Percentiles rank a stretch among this genome's conserved stretches.
These are phyloP conservation scores for Cyberlindnera maclurae DNA, from an alignment of 805 yeast genomes.

Conservation along the genomic window DNA sequence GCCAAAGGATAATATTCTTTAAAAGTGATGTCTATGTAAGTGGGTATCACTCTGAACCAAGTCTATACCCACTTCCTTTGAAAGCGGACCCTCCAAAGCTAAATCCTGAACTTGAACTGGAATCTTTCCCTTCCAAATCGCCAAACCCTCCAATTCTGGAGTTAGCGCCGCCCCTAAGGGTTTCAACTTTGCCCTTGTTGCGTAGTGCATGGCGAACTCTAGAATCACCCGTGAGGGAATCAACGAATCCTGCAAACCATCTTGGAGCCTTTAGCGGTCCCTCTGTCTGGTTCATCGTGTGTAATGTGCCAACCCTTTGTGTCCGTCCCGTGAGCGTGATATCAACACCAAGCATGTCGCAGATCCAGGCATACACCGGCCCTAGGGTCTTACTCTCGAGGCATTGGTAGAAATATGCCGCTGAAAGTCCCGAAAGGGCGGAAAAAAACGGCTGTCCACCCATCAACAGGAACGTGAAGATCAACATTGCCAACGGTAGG, in stretches of 20 bases:
- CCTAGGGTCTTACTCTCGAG: slow-evolving; percentile 47
- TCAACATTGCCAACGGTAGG: slow-evolving; percentile 42
- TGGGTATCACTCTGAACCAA: slow-evolving; percentile 25
- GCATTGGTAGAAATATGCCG: slow-evolving; percentile 56
- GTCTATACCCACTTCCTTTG: slow-evolving; percentile 33
- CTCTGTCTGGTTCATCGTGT: slow-evolving; percentile 29
- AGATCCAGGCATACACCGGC: slow-evolving; percentile 29
- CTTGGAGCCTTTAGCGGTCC: slow-evolving; percentile 53
- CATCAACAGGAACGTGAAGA: slow-evolving; percentile 36
- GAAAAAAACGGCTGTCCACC: slow-evolving; percentile 34
- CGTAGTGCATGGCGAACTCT: no score
- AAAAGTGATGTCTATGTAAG: background rate
- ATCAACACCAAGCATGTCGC: slow-evolving; percentile 16
- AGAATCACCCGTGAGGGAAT: slow-evolving; percentile 10
- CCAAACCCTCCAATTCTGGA: slow-evolving; percentile 1
- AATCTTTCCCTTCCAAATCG: background rate
- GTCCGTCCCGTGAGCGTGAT: slow-evolving; percentile 17
- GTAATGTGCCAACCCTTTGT: slow-evolving; percentile 26
- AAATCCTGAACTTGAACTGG: slow-evolving; percentile 5
- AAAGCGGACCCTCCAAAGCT: slow-evolving; percentile 18
- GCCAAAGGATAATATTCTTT: background rate
- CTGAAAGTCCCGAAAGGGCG: slow-evolving; percentile 42
- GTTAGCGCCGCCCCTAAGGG: slow-evolving; percentile 1
- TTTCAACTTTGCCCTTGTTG: no score
- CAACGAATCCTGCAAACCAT: slow-evolving; percentile 30